phyloP scores from a whole-genome alignment of 495 filamentous ascomycete species.

The Trypethelium eluteriae region DNA sequence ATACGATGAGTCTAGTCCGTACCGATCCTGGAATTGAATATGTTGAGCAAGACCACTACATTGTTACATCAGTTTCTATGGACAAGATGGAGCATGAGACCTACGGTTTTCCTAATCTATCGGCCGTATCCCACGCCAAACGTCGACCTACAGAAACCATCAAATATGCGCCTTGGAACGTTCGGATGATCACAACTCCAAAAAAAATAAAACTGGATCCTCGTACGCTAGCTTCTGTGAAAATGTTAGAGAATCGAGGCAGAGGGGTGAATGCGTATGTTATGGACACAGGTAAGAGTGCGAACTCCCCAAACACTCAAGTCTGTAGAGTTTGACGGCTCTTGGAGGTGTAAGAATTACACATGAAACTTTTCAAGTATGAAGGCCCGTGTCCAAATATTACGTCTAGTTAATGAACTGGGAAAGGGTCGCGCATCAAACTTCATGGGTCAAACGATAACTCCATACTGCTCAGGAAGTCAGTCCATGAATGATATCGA shows the following conservation, averaged over 20 bases:
- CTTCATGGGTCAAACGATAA: background rate
- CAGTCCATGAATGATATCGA: background rate
- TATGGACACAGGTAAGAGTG: background rate
- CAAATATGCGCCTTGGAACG: background rate
- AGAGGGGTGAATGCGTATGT: background rate
- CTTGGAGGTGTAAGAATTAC: background rate
- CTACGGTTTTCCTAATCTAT: background rate
- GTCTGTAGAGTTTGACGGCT: background rate
- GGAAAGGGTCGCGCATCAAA: background rate
- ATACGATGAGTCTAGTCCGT: background rate
- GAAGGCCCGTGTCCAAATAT: background rate
- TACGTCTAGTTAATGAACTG: background rate
- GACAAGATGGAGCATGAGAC: background rate
- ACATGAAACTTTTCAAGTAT: background rate
- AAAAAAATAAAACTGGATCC: background rate
- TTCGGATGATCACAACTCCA: background rate
- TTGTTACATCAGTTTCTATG: background rate
- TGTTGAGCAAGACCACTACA: background rate
- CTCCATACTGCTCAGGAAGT: background rate
- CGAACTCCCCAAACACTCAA: background rate
- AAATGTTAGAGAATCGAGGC: background rate
- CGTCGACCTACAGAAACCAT: background rate
- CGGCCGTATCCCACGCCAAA: background rate
- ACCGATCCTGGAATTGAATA: background rate
- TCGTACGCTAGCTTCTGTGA: background rate